phyloP scores from a whole-genome alignment of 768 basidiomycete genomes.

The Mycena metata region DNA sequence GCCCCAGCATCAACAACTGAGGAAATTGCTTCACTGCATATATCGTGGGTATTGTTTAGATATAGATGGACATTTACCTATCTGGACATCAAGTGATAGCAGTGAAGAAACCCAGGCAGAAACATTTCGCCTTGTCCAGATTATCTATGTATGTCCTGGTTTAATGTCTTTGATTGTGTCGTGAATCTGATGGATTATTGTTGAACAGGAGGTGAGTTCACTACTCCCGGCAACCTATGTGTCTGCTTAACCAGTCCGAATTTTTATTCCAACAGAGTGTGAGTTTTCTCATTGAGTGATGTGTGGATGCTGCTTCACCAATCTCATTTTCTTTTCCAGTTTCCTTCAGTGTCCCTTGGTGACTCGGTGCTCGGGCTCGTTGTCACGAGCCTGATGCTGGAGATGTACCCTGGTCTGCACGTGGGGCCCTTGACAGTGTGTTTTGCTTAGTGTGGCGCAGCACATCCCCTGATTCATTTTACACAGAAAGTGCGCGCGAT shows the following conservation, averaged over 20 bases:
- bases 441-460: slow-evolving; percentile 33
- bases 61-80: background rate
- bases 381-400: slow-evolving; percentile 74
- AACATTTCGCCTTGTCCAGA: background rate
- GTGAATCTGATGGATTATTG: too few relatives aligned
- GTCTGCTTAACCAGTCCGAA: too few relatives aligned
- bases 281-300: too few relatives aligned
- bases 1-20: background rate
- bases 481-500: slow-evolving; percentile 84
- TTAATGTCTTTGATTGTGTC: background rate
- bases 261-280: too few relatives aligned
- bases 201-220: too few relatives aligned
- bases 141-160: slow-evolving; percentile 1
- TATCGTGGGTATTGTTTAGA: background rate
- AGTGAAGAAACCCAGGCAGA: background rate
- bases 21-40: background rate
- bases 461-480: slow-evolving; percentile 19
- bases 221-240: too few relatives aligned
- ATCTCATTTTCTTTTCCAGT: too few relatives aligned
- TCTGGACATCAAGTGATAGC: background rate
- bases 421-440: slow-evolving; percentile 85
- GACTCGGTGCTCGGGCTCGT: slow-evolving; percentile 79
- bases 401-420: slow-evolving; percentile 75
- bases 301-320: too few relatives aligned
- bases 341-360: too few relatives aligned